A percentile compares a stretch with the other conserved stretches of the same genome.
These are phyloP conservation scores for Picochlorum costavermella DNA, from an alignment of 139 green algal species.

Conservation along the genomic window DNA sequence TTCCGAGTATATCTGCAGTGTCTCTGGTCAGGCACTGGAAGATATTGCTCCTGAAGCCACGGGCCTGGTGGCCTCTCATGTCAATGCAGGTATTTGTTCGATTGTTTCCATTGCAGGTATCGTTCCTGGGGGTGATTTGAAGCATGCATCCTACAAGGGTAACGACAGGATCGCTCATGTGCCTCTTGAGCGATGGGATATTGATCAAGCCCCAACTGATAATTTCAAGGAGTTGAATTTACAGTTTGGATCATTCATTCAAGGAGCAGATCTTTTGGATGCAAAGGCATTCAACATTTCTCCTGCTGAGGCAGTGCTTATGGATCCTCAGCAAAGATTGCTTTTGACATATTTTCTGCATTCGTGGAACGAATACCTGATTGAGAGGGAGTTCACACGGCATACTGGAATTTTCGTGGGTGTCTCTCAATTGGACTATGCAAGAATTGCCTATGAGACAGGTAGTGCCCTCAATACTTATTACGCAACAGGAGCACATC, in stretches of 20 bases:
- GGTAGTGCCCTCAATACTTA: conserved; percentile 19
- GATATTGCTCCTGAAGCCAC: not conserved
- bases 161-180: conserved; percentile 32
- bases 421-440: conserved; percentile 71
- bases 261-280: conserved; percentile 47
- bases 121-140: conserved; percentile 25
- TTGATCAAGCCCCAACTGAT: conserved; percentile 16
- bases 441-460: conserved; percentile 27
- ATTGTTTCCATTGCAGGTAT: conserved; percentile 12
- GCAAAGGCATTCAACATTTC: conserved; percentile 22
- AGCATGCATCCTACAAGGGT: not conserved
- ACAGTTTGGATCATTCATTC: conserved; percentile 53
- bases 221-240: conserved; percentile 21
- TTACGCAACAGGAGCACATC: conserved; percentile 26
- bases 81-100: not conserved
- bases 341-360: conserved; percentile 40
- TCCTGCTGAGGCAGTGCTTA: conserved; percentile 47
- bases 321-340: conserved; percentile 76
- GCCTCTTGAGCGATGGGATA: conserved; percentile 46
- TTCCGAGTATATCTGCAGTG: conserved; percentile 7
- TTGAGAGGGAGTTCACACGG: not conserved
- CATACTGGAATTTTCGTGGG: conserved; percentile 63
- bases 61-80: not conserved
- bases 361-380: conserved; percentile 5
- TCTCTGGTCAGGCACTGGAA: not conserved